Base-by-base conservation (phyloP, 768 basidiomycete species). In the Trametes meyenii region DNA sequence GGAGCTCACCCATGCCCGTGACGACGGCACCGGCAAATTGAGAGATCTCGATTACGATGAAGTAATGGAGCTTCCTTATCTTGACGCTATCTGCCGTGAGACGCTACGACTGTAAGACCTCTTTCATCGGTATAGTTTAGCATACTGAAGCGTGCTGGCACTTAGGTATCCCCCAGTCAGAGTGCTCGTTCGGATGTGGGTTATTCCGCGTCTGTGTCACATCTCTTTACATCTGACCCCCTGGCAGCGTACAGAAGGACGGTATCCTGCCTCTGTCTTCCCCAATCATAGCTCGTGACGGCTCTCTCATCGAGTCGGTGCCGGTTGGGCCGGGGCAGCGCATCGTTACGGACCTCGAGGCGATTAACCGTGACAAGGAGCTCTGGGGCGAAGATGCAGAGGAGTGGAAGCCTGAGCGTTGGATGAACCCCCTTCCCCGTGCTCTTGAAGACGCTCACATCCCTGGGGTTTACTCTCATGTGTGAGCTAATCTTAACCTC, bases 231-330 rank as follows among this genome's bases (percentile, higher is more conserved):
- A 8, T 24, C 24, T 12, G 13, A 44, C 29, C 62, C 5, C 16
- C 44, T 23, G 3, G 21, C 54, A 65, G 68, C 7, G 50, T 43
- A 5, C 23, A 6, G 39, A 45, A 58, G 33, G 85, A 88, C 66
- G 83, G 86, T 62, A 67, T 83, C 1, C 78, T 89, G 7, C 86
- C 86, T 0, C 76, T 88, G n/a, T 75, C 72, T 16, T 68, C 67
- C 0, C 83, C 84, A 3, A 64, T 86, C 21, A 69, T 63, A 11
- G 81, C 79, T 0, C 61, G 69, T 0, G 68, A 77, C 0, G 83
- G 83, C 0, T 64, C 74, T 51, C 66, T 64, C 0, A 73, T 80
- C 8, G 68, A 76, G 26, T 71, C 68, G 5, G 67, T 87, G 39
- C 52, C 75, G 3, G 71, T 87, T 42, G 71, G 74, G 23, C 81